phyloP scores from a whole-genome alignment of 1,284 basidiomycete species.

The Malassezia globosa region DNA sequence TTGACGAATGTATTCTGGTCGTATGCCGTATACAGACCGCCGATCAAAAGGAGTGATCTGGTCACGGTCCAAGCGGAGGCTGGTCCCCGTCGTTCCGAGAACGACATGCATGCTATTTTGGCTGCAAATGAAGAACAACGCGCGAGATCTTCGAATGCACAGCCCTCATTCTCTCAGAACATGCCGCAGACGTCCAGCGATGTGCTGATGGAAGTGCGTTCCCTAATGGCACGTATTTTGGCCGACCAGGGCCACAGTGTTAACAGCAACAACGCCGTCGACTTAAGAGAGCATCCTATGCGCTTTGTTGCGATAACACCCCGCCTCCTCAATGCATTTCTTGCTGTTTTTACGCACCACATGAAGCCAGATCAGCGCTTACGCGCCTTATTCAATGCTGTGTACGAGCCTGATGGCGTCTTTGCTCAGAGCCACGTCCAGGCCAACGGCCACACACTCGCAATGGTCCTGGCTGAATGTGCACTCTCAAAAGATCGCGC shows the following conservation, averaged over 20 bases:
- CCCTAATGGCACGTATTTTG: conserved; percentile 62
- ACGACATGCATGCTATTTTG: not conserved
- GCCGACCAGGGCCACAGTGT: conserved; percentile 48
- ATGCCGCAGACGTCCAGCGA: conserved; percentile 63
- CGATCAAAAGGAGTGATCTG: conserved; percentile 18
- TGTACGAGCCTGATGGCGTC: conserved; percentile 14
- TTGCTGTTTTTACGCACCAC: conserved; percentile 57
- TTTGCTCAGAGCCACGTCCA: conserved; percentile 20
- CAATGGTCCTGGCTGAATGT: conserved; percentile 23
- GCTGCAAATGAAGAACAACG: not conserved
- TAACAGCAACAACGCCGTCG: conserved; percentile 1
- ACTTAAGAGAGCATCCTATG: conserved; percentile 51
- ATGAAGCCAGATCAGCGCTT: conserved; percentile 51
- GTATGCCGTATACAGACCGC: conserved; percentile 66
- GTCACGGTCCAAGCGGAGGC: not conserved
- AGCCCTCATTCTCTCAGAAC: conserved; percentile 51
- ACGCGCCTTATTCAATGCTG: conserved; percentile 6
- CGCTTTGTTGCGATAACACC: conserved; percentile 55
- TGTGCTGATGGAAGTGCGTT: conserved; percentile 60
- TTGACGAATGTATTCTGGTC: conserved; percentile 76
- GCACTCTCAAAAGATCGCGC: not conserved
- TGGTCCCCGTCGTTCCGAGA: not conserved
- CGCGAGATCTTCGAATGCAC: conserved; percentile 35
- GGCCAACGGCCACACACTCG: conserved; percentile 29
- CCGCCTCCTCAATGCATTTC: conserved; percentile 66